Percentiles rank a stretch among this genome's conserved stretches.
Evolutionary conservation across 2,329 filamentous ascomycete species (phyloP).

Genomic region (Xylariales sp.): DNA sequence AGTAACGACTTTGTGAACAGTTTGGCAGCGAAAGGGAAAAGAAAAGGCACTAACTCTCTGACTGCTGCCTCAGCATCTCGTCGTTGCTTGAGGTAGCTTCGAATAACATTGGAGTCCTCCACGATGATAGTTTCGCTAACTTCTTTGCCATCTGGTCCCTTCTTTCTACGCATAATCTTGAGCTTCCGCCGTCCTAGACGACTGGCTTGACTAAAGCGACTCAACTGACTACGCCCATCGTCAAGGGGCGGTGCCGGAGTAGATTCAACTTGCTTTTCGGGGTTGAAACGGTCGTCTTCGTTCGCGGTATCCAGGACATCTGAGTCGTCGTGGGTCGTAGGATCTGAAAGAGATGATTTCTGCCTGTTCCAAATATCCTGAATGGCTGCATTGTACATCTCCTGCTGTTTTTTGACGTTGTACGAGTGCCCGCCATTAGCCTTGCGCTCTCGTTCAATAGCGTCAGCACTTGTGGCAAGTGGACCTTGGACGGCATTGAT

Average conservation of each 20-base stretch:
- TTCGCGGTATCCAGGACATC: conserved; percentile 55
- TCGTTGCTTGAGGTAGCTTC: conserved; percentile 78
- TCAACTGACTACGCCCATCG: conserved; percentile 77
- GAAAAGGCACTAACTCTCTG: conserved; percentile 69
- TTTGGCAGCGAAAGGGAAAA: too few relatives aligned
- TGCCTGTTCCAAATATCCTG: conserved; percentile 90
- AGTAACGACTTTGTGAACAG: too few relatives aligned
- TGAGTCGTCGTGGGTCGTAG: conserved; percentile 61
- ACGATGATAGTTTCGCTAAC: conserved; percentile 57
- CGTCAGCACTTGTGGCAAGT: conserved; percentile 69
- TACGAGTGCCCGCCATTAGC: conserved; percentile 93
- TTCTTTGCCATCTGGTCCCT: conserved; percentile 60
- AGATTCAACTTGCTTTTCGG: conserved; percentile 60
- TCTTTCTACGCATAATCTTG: conserved; percentile 68
- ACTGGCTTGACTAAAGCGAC: conserved; percentile 64
- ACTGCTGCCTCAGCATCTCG: conserved; percentile 66
- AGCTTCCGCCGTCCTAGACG: conserved; percentile 63
- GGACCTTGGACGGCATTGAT: conserved; percentile 73
- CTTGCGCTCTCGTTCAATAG: conserved; percentile 80
- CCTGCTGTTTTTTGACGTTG: conserved; percentile 92
- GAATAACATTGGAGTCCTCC: conserved; percentile 80
- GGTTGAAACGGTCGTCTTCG: conserved; percentile 68
- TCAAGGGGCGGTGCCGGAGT: conserved; percentile 64
- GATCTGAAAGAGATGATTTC: conserved; percentile 70
- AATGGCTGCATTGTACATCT: conserved; percentile 87